Evolutionary conservation across 1,284 basidiomycete genomes (phyloP).

Genomic region (Rhodotorula sp.): DNA sequence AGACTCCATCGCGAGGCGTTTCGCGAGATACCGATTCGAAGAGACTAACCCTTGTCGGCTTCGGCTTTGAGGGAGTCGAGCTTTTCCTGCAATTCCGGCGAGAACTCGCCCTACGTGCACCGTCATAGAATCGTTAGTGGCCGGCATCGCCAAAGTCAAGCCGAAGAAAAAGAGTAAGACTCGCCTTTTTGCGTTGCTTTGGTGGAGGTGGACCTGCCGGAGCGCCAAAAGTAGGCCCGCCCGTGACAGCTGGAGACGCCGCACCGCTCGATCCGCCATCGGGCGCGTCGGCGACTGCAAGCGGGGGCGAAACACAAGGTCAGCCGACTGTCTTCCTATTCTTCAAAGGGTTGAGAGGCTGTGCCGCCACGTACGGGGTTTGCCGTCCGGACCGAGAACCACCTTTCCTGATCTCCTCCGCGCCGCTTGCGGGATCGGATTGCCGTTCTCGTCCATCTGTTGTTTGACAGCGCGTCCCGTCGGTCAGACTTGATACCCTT

Average conservation of each 20-base stretch:
- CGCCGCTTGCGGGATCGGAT: slow-evolving; percentile 16
- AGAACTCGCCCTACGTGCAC: slow-evolving; percentile 57
- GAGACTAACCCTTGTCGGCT: slow-evolving; percentile 59
- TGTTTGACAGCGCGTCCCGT: background rate
- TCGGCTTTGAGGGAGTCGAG: slow-evolving; percentile 64
- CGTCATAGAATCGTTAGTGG: too few relatives aligned
- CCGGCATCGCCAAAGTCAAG: too few relatives aligned
- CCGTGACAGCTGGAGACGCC: slow-evolving; percentile 1
- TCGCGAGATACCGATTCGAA: too few relatives aligned
- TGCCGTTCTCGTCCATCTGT: slow-evolving; percentile 34
- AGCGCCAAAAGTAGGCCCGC: background rate
- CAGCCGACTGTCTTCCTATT: background rate
- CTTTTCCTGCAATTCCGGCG: slow-evolving; percentile 63
- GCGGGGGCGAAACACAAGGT: background rate
- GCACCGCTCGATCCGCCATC: slow-evolving; percentile 14
- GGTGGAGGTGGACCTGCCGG: background rate
- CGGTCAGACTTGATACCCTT: background rate
- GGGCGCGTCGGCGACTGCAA: background rate
- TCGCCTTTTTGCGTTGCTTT: slow-evolving; percentile 60
- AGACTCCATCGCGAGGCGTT: too few relatives aligned
- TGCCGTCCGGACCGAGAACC: slow-evolving; percentile 21
- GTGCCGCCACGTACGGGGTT: slow-evolving; percentile 8
- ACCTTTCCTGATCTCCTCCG: slow-evolving; percentile 17
- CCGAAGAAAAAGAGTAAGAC: slow-evolving; percentile 34
- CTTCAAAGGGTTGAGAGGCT: background rate